Conservation (phyloP, 768 basidiomycete genomes). For the Pisolithus microcarpus region DNA sequence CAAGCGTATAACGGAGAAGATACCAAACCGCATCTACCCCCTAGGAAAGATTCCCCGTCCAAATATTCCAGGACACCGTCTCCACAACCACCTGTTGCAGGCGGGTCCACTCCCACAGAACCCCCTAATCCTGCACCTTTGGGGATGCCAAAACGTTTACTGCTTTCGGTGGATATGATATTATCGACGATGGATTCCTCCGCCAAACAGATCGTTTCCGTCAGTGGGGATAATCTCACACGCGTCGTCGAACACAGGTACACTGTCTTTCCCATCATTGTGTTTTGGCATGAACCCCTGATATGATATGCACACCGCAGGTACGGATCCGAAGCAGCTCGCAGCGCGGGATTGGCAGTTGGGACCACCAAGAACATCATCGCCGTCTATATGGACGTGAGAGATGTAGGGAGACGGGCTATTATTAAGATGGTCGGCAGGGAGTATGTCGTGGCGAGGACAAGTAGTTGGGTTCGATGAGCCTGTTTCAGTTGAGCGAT, state of each 20-base stretch:
- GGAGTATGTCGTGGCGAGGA: constrained; percentile 45
- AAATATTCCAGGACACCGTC: not conserved
- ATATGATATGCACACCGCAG: constrained; percentile 15
- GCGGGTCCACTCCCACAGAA: not conserved
- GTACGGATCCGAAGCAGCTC: constrained; percentile 59
- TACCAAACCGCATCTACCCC: not conserved
- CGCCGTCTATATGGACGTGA: constrained; percentile 70
- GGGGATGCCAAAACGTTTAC: constrained; percentile 39
- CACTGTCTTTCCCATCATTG: constrained; percentile 4
- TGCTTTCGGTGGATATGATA: constrained; percentile 56
- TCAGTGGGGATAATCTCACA: constrained; percentile 40
- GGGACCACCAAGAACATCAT: constrained; percentile 66
- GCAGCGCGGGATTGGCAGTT: constrained; percentile 51
- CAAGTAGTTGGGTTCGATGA: constrained; percentile 9
- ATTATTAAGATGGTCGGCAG: constrained; percentile 57
- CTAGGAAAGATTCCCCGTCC: not conserved
- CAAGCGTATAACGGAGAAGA: not conserved
- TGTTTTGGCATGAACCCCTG: no score
- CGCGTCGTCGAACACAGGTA: constrained; percentile 54
- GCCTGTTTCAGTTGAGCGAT: no score
- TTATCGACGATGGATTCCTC: constrained; percentile 59
- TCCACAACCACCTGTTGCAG: not conserved
- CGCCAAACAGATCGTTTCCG: constrained; percentile 43
- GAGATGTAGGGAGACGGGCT: constrained; percentile 64
- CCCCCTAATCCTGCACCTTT: constrained; percentile 11